Conservation (phyloP, 768 basidiomycete species). For the Auriscalpium orientale region DNA sequence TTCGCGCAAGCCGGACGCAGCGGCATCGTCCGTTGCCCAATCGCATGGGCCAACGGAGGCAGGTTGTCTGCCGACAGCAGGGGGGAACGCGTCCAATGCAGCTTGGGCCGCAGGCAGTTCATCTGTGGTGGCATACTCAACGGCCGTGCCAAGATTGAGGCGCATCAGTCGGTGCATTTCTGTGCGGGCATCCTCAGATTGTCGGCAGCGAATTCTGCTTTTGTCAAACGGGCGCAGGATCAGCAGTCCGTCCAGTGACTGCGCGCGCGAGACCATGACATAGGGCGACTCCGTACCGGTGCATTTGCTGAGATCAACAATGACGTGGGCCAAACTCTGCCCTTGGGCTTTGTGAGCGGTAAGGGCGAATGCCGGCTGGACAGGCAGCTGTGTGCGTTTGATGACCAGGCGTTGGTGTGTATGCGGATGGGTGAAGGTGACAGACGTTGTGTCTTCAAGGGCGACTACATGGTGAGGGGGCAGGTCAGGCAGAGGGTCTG, state of each 20-base stretch:
- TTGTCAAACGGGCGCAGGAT: slow-evolving; percentile 23
- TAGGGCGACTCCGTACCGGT: slow-evolving; percentile 29
- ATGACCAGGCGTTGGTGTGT: slow-evolving; percentile 14
- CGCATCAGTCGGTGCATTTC: background rate
- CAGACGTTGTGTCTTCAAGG: slow-evolving; percentile 16
- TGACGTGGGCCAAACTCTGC: slow-evolving; percentile 22
- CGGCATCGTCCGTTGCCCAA: background rate
- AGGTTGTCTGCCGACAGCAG: background rate
- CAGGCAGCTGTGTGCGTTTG: slow-evolving; percentile 27
- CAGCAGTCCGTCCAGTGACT: slow-evolving; percentile 21
- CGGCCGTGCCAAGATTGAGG: background rate
- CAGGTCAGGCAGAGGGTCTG: background rate
- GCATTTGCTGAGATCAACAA: slow-evolving; percentile 28
- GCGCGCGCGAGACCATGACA: slow-evolving; percentile 27
- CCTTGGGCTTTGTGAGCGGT: slow-evolving; percentile 36
- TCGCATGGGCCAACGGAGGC: background rate
- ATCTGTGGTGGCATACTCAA: background rate
- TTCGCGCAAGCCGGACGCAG: background rate
- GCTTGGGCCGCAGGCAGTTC: background rate
- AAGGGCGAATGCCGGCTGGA: slow-evolving; percentile 32
- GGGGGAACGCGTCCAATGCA: background rate
- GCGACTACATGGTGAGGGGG: slow-evolving; percentile 13
- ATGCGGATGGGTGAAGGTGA: slow-evolving; percentile 17
- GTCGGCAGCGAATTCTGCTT: slow-evolving; percentile 4
- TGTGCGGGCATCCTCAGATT: background rate